phyloP scores from a whole-genome alignment of 139 green algal species.

The Picochlorum costavermella region DNA sequence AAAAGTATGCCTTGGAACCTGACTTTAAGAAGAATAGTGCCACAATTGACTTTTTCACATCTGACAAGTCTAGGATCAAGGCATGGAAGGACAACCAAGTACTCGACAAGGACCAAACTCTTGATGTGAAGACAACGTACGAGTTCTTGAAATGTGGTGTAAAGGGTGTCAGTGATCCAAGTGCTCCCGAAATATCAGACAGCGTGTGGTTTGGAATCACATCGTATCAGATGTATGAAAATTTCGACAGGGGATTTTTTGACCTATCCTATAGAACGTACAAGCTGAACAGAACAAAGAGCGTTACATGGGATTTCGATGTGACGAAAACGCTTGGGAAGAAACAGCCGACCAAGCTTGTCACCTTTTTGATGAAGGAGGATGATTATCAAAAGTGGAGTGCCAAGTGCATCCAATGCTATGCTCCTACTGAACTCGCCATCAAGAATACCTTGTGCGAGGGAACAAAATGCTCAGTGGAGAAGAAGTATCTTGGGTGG shows the following conservation, averaged over 20 bases:
- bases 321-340: neutral
- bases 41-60: slow-evolving; percentile 8
- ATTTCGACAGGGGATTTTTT: neutral
- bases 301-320: neutral
- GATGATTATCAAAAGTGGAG: slow-evolving; percentile 3
- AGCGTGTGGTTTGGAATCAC: slow-evolving; percentile 5
- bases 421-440: neutral
- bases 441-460: neutral
- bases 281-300: neutral
- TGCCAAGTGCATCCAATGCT: neutral
- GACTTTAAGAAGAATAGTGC: neutral
- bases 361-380: slow-evolving; percentile 10
- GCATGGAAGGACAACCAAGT: neutral
- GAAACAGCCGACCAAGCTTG: neutral
- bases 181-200: neutral
- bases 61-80: neutral
- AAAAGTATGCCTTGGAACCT: slow-evolving; percentile 1
- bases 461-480: neutral
- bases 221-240: slow-evolving; percentile 6
- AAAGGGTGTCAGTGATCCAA: neutral
- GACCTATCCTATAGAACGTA: neutral
- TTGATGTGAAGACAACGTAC: neutral
- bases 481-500: slow-evolving; percentile 1
- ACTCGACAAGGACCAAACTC: neutral
- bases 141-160: neutral